phyloP scores from a whole-genome alignment of 768 basidiomycete genomes.

The Podaxis pistillaris region DNA sequence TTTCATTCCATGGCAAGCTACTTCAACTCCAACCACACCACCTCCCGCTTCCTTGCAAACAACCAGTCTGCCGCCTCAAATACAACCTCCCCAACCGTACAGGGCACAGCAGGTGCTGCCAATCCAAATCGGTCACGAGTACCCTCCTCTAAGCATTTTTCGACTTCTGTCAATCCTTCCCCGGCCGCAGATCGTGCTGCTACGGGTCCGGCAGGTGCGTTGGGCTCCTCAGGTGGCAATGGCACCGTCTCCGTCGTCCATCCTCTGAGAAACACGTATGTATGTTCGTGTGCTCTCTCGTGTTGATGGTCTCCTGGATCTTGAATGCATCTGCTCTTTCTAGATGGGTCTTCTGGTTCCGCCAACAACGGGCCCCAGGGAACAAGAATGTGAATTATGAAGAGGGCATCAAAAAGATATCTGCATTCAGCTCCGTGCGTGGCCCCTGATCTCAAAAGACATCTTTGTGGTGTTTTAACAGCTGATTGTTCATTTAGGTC shows the following conservation, averaged over 20 bases:
- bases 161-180: conserved; percentile 34
- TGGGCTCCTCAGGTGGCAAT: conserved; percentile 30
- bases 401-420: conserved; percentile 91
- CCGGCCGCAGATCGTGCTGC: conserved; percentile 35
- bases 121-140: conserved; percentile 41
- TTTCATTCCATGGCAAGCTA: conserved; percentile 39
- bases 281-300: conserved; percentile 46
- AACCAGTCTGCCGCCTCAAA: conserved; percentile 12
- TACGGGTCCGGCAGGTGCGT: conserved; percentile 14
- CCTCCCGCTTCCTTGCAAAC: conserved; percentile 67
- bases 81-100: conserved; percentile 13
- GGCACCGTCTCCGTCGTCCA: conserved; percentile 45
- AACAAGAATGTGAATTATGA: conserved; percentile 91
- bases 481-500: conserved; percentile 45
- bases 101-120: conserved; percentile 20
- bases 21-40: conserved; percentile 84
- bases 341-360: conserved; percentile 92
- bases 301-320: conserved; percentile 21
- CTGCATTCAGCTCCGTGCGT: conserved; percentile 83
- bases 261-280: conserved; percentile 87
- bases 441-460: neutral
- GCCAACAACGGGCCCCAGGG: conserved; percentile 85
- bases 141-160: conserved; percentile 73
- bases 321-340: conserved; percentile 18
- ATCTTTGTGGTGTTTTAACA: neutral